Evolutionary conservation across 176 grass and related monocot species (phyloP).

Genomic region (Musa schizocarpa): DNA sequence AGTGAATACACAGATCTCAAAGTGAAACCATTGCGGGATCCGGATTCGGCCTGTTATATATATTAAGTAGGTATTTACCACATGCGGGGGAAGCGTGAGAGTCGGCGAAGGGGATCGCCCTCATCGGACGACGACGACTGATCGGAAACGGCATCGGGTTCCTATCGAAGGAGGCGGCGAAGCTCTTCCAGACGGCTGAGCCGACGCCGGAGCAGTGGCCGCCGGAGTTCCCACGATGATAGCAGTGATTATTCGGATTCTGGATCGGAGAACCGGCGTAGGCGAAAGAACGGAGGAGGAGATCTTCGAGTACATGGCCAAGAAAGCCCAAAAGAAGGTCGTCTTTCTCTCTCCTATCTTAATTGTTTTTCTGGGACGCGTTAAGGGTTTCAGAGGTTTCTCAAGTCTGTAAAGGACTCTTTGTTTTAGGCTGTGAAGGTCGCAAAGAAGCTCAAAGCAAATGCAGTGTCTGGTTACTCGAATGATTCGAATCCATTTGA

Average conservation of each 20-base stretch:
- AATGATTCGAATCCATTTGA: conserved; percentile 93
- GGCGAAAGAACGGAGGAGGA: conserved; percentile 51
- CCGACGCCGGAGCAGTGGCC: conserved; percentile 11
- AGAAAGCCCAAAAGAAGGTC: conserved; percentile 92
- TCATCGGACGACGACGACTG: conserved; percentile 11
- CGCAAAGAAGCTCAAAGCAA: conserved; percentile 86
- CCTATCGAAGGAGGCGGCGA: conserved; percentile 1
- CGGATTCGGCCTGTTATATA: too few relatives aligned
- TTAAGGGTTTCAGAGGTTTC: conserved; percentile 10
- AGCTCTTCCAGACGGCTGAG: conserved; percentile 17
- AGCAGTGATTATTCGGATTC: conserved; percentile 33
- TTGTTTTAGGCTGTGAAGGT: conserved; percentile 64
- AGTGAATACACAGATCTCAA: too few relatives aligned
- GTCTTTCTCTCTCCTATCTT: background rate
- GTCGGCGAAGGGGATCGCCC: background rate
- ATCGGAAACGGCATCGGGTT: conserved; percentile 12
- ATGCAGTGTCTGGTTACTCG: conserved; percentile 58
- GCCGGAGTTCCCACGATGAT: conserved; percentile 18
- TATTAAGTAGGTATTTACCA: too few relatives aligned
- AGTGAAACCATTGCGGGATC: too few relatives aligned
- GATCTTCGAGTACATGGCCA: conserved; percentile 72
- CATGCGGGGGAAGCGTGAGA: background rate
- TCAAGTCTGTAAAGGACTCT: background rate
- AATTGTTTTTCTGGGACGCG: background rate
- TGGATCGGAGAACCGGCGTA: conserved; percentile 28